Evolutionary conservation across 2,329 filamentous ascomycete genomes (phyloP).

Genomic region (Cladophialophora chaetospira): DNA sequence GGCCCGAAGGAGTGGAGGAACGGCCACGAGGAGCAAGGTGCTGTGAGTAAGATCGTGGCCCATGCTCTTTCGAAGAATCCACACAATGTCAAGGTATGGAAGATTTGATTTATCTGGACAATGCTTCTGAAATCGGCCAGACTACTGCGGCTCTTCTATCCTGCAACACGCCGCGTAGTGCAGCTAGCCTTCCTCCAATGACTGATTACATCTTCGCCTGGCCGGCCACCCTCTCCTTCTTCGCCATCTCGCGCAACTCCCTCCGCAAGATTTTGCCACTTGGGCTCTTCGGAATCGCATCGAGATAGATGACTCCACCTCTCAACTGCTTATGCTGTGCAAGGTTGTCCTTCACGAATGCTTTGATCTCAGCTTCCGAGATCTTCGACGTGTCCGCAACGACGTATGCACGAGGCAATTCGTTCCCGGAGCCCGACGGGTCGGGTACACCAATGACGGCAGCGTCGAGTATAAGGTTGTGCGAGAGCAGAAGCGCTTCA

Average conservation of each 20-base stretch:
- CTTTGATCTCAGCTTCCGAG: slow-evolving; percentile 38
- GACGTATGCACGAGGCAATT: slow-evolving; percentile 48
- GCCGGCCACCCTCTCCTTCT: slow-evolving; percentile 19
- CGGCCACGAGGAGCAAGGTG: slow-evolving; percentile 32
- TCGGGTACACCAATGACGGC: slow-evolving; percentile 48
- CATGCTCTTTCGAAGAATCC: slow-evolving; percentile 25
- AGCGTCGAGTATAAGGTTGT: slow-evolving; percentile 47
- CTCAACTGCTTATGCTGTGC: slow-evolving; percentile 40
- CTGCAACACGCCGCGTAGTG: too few relatives aligned
- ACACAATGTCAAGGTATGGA: slow-evolving; percentile 30
- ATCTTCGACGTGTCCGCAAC: slow-evolving; percentile 38
- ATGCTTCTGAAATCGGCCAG: not conserved
- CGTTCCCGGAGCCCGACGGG: slow-evolving; percentile 39
- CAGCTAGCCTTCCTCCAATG: too few relatives aligned
- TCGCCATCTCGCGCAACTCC: slow-evolving; percentile 39
- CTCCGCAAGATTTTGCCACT: slow-evolving; percentile 43
- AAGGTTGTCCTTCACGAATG: slow-evolving; percentile 36
- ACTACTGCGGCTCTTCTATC: too few relatives aligned
- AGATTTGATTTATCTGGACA: slow-evolving; percentile 19
- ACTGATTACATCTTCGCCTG: slow-evolving; percentile 10
- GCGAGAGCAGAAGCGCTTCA: slow-evolving; percentile 47
- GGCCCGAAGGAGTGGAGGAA: slow-evolving; percentile 63
- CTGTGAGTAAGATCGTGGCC: slow-evolving; percentile 26
- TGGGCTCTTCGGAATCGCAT: slow-evolving; percentile 42
- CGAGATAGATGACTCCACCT: slow-evolving; percentile 41